Base-by-base conservation (phyloP, 768 basidiomycete genomes). In the Zangia roseola region DNA sequence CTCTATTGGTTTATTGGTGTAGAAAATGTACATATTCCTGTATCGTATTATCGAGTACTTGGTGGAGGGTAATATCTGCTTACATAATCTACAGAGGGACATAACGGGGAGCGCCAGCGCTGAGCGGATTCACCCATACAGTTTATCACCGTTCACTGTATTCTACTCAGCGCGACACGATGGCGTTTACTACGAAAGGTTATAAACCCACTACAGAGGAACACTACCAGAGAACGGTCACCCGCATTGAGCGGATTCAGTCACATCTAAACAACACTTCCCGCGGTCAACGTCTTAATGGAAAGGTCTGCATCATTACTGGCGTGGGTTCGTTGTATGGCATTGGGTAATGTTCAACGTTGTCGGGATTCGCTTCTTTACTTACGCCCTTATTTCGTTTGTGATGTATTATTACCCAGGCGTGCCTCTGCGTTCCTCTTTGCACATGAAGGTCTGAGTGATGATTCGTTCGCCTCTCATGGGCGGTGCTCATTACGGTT, bases 311-410 rank as follows among this genome's bases (percentile, higher is more conserved):
- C 58, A 76, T 95, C 47, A 79, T 95, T 57, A 95, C 94, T 1
- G 94, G 94, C 16, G 91, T 86, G 25, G 87, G 88, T 25, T 93
- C 91, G 17, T 62, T 87, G 56, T 84, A 86, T 63, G 94, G 94
- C 16, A 97, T 97, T 52, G 94, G 94, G 86, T 94, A 69, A 56
- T 42, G 47, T 54, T 40, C 33, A 52, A 41, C 42, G 40, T 55
- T 53, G 44, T 42, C 40, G n/a, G 25, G 20, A 23, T 40, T 35
- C 39, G 31, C 38, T 39, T 31, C n/a, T 35, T 40, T 30, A 35
- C 60, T 65, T 38, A 51, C 47, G 47, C 51, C 10, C 19, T 19
- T 47, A 42, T 42, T 24, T 43, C 43, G 33, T 46, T 44, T 45
- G 36, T 43, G 45, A 5, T 43, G 33, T 40, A 41, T 28, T 36